phyloP scores from a whole-genome alignment of 2,329 filamentous ascomycete genomes.

The Mycosphaerella arachidis region DNA sequence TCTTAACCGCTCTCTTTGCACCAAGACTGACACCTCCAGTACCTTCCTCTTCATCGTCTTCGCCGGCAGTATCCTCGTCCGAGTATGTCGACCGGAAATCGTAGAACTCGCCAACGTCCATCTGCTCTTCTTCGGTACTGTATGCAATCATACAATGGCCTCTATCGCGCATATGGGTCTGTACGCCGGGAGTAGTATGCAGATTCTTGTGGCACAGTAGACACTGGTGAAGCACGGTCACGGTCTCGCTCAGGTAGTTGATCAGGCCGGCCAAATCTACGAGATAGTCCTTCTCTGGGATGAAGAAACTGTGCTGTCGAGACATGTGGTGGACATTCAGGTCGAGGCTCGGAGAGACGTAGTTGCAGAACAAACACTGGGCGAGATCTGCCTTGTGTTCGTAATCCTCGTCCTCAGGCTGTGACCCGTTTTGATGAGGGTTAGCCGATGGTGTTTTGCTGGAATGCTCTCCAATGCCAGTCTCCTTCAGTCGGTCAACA shows the following conservation, averaged over 20 bases:
- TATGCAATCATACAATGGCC: conserved; percentile 97
- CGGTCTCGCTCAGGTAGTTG: conserved; percentile 70
- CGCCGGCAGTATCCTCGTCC: conserved; percentile 62
- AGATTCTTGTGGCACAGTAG: conserved; percentile 82
- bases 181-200: conserved; percentile 70
- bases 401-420: conserved; percentile 33
- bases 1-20: conserved; percentile 51
- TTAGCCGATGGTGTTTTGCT: conserved; percentile 25
- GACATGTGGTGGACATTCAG: conserved; percentile 86
- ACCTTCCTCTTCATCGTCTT: conserved; percentile 40
- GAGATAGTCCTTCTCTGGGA: conserved; percentile 82
- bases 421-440: conserved; percentile 28
- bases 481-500: conserved; percentile 57
- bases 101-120: conserved; percentile 94
- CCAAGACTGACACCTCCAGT: conserved; percentile 65
- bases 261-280: conserved; percentile 78
- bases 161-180: conserved; percentile 96
- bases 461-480: conserved; percentile 44
- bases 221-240: conserved; percentile 77
- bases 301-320: conserved; percentile 89
- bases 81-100: conserved; percentile 96
- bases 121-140: conserved; percentile 78
- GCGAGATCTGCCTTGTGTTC: conserved; percentile 40
- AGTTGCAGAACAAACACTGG: conserved; percentile 88
- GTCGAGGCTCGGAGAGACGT: conserved; percentile 68